Percentiles rank a stretch among this genome's conserved stretches.
These are phyloP conservation scores for Syzygium malaccense DNA, from an alignment of 441 rosid genomes.

Conservation along the genomic window DNA sequence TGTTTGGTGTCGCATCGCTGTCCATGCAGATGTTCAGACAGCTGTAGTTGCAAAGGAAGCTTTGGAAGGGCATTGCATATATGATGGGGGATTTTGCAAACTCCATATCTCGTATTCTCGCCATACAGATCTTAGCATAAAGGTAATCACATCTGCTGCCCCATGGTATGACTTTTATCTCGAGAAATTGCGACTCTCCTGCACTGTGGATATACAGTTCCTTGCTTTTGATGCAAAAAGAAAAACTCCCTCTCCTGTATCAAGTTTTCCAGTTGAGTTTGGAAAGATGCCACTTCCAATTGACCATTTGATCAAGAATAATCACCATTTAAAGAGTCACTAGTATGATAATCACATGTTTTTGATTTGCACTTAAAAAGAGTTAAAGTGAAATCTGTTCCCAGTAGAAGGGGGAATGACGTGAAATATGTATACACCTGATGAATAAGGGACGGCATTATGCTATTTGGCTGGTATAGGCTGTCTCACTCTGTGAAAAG, in stretches of 20 bases:
- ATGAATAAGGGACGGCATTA: not conserved
- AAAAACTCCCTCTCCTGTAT: not conserved
- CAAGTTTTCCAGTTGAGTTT: not conserved
- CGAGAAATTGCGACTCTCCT: not conserved
- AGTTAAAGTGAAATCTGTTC: not conserved
- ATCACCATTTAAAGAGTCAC: not conserved
- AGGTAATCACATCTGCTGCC: slow-evolving; percentile 33
- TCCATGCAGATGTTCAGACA: slow-evolving; percentile 88
- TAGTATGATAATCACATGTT: not conserved
- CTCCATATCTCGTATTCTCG: slow-evolving; percentile 96
- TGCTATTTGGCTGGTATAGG: not conserved
- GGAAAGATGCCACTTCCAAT: not conserved
- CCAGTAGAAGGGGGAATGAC: not conserved
- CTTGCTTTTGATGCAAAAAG: not conserved
- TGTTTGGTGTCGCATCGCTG: not conserved
- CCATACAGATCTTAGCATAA: slow-evolving; percentile 92
- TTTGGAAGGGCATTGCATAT: slow-evolving; percentile 97
- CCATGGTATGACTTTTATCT: not conserved
- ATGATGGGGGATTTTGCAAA: slow-evolving; percentile 97
- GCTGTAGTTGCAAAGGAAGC: slow-evolving; percentile 94
- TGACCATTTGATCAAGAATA: not conserved
- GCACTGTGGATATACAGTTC: not conserved
- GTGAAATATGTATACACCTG: not conserved
- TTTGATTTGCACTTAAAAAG: not conserved
- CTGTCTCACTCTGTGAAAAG: not conserved